Evolutionary conservation across 2,329 filamentous ascomycete species (phyloP).

Genomic region (Talaromyces atroroseus): DNA sequence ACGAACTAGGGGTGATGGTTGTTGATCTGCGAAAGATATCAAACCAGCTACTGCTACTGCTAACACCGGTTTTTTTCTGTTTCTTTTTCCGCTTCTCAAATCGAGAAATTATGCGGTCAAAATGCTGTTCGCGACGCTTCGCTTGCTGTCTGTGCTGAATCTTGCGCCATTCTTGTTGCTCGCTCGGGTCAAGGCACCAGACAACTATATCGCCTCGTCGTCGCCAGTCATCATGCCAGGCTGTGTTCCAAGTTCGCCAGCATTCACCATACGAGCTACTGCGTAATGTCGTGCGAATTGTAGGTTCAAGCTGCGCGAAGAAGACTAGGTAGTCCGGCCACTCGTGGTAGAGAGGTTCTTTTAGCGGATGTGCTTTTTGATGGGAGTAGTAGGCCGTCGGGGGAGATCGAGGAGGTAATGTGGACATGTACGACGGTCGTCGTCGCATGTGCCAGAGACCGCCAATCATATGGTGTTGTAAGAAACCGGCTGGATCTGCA

Average conservation of each 20-base stretch:
- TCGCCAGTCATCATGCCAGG: slow-evolving; percentile 59
- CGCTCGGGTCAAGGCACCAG: slow-evolving; percentile 46
- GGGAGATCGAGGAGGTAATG: not conserved
- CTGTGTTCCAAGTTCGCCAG: slow-evolving; percentile 56
- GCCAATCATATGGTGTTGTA: slow-evolving; percentile 49
- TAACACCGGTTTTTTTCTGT: not conserved
- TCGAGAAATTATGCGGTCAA: slow-evolving; percentile 32
- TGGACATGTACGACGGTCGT: slow-evolving; percentile 27
- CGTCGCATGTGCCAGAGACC: slow-evolving; percentile 30
- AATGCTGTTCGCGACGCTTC: slow-evolving; percentile 25
- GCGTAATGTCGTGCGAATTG: slow-evolving; percentile 40
- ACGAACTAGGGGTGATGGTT: not conserved
- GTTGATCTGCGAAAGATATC: not conserved
- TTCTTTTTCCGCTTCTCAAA: slow-evolving; percentile 23
- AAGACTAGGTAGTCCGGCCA: slow-evolving; percentile 49
- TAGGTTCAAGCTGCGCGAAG: slow-evolving; percentile 54
- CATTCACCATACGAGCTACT: slow-evolving; percentile 52
- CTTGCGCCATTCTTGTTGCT: slow-evolving; percentile 33
- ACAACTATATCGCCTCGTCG: slow-evolving; percentile 58
- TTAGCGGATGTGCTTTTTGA: not conserved
- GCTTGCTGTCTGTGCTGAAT: slow-evolving; percentile 20
- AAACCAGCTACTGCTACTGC: not conserved
- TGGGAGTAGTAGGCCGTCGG: slow-evolving; percentile 6
- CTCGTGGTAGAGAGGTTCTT: slow-evolving; percentile 21
- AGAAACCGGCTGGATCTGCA: slow-evolving; percentile 54